These are phyloP conservation scores for Globisporangium emineosum DNA, from an alignment of 352 stramenopile genomes.

Conservation along the genomic window DNA sequence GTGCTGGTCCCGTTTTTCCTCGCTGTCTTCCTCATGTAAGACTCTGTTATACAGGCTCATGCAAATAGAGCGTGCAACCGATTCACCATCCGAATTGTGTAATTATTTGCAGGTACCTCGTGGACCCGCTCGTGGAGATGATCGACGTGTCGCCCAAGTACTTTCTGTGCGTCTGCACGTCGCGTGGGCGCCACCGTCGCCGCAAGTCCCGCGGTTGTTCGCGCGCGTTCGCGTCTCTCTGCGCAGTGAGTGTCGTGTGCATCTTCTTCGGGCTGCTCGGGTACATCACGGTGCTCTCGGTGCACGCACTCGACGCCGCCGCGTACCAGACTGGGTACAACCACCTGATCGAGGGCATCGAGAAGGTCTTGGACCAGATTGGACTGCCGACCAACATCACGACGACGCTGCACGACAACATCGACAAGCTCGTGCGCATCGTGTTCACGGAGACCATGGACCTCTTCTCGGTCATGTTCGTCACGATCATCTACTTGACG, in stretches of 20 bases:
- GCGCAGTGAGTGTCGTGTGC: constrained; percentile 80
- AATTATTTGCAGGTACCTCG: constrained; percentile 32
- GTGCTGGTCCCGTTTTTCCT: constrained; percentile 87
- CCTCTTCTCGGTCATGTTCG: constrained; percentile 87
- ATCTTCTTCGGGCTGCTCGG: constrained; percentile 84
- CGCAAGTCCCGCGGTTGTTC: constrained; percentile 80
- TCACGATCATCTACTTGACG: constrained; percentile 87
- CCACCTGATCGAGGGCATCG: constrained; percentile 58
- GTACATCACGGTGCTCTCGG: constrained; percentile 86
- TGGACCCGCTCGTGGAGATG: constrained; percentile 83
- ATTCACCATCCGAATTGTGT: too few species aligned
- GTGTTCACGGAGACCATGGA: constrained; percentile 88
- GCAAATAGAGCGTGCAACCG: too few species aligned
- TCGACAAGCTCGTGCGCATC: constrained; percentile 82
- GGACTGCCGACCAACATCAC: constrained; percentile 86
- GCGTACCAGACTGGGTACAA: constrained; percentile 85
- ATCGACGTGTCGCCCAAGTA: constrained; percentile 87
- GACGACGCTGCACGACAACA: constrained; percentile 87
- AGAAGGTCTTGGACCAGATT: constrained; percentile 66
- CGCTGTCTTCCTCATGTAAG: constrained; percentile 84
- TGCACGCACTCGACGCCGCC: constrained; percentile 76
- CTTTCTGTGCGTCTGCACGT: constrained; percentile 86
- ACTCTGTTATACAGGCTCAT: too few species aligned
- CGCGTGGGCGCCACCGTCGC: constrained; percentile 60
- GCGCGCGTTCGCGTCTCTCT: constrained; percentile 76